Percentiles rank a stretch among this genome's conserved stretches.
phyloP scores from a whole-genome alignment of 2,329 filamentous ascomycete genomes.

The Chaetomium strumarium region DNA sequence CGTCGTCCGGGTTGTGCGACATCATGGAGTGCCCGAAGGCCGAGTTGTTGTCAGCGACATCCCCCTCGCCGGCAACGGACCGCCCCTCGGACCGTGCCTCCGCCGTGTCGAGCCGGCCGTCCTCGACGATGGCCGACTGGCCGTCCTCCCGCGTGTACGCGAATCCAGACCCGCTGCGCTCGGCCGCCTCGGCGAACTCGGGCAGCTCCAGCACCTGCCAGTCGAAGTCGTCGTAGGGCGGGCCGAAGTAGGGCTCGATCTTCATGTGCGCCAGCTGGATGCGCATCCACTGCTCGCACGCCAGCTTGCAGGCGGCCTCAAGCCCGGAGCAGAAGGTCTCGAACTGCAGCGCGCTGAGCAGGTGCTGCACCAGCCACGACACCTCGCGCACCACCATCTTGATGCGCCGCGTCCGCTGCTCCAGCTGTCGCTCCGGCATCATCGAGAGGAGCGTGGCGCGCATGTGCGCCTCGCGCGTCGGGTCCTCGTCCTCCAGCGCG shows the following conservation, averaged over 20 bases:
- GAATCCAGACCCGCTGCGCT: slow-evolving; percentile 7
- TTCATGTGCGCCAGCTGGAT: slow-evolving; percentile 31
- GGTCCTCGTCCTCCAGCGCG: slow-evolving; percentile 28
- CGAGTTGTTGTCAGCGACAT: slow-evolving; percentile 1
- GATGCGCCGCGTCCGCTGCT: slow-evolving; percentile 26
- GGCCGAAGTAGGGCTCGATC: slow-evolving; percentile 34
- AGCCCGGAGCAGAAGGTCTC: slow-evolving; percentile 29
- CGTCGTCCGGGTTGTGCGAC: slow-evolving; percentile 10
- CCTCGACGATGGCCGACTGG: slow-evolving; percentile 1
- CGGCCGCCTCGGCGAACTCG: slow-evolving; percentile 25
- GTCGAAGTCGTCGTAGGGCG: slow-evolving; percentile 32
- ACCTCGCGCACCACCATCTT: slow-evolving; percentile 32
- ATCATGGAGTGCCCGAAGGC: slow-evolving; percentile 5
- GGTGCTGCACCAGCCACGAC: slow-evolving; percentile 30
- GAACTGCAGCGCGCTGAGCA: slow-evolving; percentile 29
- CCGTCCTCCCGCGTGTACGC: neutral
- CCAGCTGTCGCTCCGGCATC: slow-evolving; percentile 28
- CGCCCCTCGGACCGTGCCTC: slow-evolving; percentile 6
- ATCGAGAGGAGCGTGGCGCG: slow-evolving; percentile 29
- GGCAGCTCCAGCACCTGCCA: slow-evolving; percentile 33
- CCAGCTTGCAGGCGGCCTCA: slow-evolving; percentile 26
- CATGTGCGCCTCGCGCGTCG: slow-evolving; percentile 28
- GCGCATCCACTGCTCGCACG: slow-evolving; percentile 30
- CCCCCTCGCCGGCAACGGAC: neutral
- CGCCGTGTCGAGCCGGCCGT: slow-evolving; percentile 19